phyloP scores from a whole-genome alignment of 305 asterid genomes.

The Solanum hybrid region DNA sequence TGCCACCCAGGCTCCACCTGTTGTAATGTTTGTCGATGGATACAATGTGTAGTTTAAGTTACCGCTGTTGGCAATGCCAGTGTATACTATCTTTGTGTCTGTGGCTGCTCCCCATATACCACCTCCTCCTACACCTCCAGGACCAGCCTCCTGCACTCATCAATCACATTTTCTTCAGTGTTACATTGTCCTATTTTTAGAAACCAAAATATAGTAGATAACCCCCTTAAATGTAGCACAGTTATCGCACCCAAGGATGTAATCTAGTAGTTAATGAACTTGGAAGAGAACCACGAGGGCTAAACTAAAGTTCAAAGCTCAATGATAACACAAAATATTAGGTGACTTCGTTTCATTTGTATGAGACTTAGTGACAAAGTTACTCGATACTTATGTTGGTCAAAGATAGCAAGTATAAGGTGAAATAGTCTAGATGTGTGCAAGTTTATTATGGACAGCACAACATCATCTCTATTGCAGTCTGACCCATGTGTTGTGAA shows the following conservation, averaged over 20 bases:
- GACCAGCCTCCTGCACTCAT: constrained; percentile 45
- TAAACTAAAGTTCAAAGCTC: background rate
- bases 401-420: background rate
- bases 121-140: constrained; percentile 46
- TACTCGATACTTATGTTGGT: background rate
- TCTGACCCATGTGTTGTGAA: too few relatives aligned
- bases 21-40: constrained; percentile 37
- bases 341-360: too few relatives aligned
- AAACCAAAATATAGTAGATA: background rate
- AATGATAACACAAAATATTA: too few relatives aligned
- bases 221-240: too few relatives aligned
- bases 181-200: background rate
- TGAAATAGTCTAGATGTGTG: background rate
- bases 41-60: constrained; percentile 26
- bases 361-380: too few relatives aligned
- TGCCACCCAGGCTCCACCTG: constrained; percentile 54
- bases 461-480: too few relatives aligned
- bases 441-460: too few relatives aligned
- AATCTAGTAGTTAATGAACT: too few relatives aligned
- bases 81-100: constrained; percentile 35
- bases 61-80: constrained; percentile 38
- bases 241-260: too few relatives aligned
- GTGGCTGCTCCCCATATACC: constrained; percentile 67
- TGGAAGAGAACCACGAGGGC: background rate
- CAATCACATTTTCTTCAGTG: background rate